Evolutionary conservation across 2,329 filamentous ascomycete species (phyloP).

Genomic region (Pseudofabraea citricarpa): DNA sequence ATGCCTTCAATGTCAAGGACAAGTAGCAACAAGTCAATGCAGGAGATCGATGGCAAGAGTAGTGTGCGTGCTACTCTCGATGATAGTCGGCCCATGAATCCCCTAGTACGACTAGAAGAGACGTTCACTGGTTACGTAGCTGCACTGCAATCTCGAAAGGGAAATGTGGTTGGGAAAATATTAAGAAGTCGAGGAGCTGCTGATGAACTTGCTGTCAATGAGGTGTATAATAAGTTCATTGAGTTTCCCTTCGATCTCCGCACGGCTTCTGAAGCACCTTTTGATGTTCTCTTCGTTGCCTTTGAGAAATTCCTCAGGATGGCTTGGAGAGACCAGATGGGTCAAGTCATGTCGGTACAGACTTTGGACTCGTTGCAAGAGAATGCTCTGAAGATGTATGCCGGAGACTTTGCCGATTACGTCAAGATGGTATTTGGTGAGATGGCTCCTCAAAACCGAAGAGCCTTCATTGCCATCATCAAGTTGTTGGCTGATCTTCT

Average conservation of each 20-base stretch:
- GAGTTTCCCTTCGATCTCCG: conserved; percentile 79
- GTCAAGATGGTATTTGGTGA: conserved; percentile 60
- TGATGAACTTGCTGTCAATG: conserved; percentile 79
- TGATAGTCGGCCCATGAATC: conserved; percentile 56
- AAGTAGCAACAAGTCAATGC: conserved; percentile 24
- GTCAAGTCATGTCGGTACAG: conserved; percentile 70
- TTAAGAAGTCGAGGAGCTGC: conserved; percentile 65
- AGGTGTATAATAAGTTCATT: conserved; percentile 82
- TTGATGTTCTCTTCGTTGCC: conserved; percentile 83
- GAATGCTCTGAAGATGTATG: conserved; percentile 58
- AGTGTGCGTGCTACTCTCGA: conserved; percentile 37
- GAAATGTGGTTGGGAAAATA: conserved; percentile 75
- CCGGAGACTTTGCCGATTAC: conserved; percentile 69
- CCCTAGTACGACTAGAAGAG: conserved; percentile 72
- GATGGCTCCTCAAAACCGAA: conserved; percentile 64
- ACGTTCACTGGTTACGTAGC: conserved; percentile 80
- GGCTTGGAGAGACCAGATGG: conserved; percentile 86
- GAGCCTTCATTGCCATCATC: conserved; percentile 79
- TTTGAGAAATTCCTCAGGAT: conserved; percentile 91
- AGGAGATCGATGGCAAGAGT: conserved; percentile 23
- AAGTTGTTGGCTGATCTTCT: conserved; percentile 83
- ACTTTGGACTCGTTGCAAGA: conserved; percentile 71
- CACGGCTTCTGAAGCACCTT: conserved; percentile 65
- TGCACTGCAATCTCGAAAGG: conserved; percentile 77
- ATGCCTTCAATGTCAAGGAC: conserved; percentile 27